phyloP scores from a whole-genome alignment of 495 filamentous ascomycete species.

The Lasiosphaeria miniovina region DNA sequence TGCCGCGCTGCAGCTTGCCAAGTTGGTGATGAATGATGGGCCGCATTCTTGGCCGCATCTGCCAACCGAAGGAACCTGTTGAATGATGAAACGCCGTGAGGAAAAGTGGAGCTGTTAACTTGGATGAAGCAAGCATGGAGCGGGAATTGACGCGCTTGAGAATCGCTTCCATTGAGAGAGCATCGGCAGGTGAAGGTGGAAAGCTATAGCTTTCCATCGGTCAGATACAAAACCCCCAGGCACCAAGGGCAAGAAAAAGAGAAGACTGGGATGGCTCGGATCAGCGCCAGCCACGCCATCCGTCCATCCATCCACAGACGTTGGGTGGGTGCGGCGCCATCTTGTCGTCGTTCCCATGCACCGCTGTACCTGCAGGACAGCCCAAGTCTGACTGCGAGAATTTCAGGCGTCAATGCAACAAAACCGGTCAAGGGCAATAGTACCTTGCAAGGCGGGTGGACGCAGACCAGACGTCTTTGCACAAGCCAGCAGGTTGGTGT shows the following conservation, averaged over 20 bases:
- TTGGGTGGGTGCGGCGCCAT: background rate
- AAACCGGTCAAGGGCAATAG: constrained; percentile 6
- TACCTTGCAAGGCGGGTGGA: constrained; percentile 13
- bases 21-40: constrained; percentile 16
- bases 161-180: background rate
- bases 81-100: background rate
- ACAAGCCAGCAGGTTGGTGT: background rate
- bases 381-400: constrained; percentile 19
- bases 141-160: background rate
- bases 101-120: background rate
- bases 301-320: constrained; percentile 10
- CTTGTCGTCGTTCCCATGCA: background rate
- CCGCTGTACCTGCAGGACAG: constrained; percentile 26
- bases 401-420: constrained; percentile 34
- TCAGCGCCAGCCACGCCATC: constrained; percentile 19
- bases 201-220: background rate
- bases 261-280: constrained; percentile 20
- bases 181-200: background rate
- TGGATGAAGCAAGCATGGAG: background rate
- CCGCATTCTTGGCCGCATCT: constrained; percentile 29
- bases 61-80: constrained; percentile 18
- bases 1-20: background rate
- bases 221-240: too few species aligned
- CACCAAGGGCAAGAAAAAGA: background rate
- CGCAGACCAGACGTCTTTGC: background rate